A percentile compares a stretch with the other conserved stretches of the same genome.
Conservation (phyloP, 495 filamentous ascomycete species). For the Penicillium maclennaniae region DNA sequence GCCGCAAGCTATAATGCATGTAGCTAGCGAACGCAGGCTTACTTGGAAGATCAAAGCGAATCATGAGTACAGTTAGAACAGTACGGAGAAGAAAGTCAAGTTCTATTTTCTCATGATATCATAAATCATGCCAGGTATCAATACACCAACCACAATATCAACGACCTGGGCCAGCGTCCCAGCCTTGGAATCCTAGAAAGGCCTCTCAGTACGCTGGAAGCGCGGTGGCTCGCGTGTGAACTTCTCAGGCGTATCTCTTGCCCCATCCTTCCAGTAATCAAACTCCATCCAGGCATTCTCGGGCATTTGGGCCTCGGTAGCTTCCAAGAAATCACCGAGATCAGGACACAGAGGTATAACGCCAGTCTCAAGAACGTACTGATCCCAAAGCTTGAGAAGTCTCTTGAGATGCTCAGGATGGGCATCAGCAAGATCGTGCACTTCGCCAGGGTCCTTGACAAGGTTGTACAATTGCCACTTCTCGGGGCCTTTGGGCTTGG, state of each 20-base stretch:
- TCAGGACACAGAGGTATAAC: slow-evolving; percentile 46
- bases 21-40: too few species aligned
- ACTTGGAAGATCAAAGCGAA: too few species aligned
- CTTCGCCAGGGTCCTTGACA: slow-evolving; percentile 45
- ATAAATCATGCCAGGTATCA: slow-evolving; percentile 2
- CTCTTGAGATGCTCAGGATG: slow-evolving; percentile 53
- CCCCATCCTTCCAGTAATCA: slow-evolving; percentile 64
- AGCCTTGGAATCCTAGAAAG: slow-evolving; percentile 23
- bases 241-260: slow-evolving; percentile 51
- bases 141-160: slow-evolving; percentile 5
- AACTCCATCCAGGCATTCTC: slow-evolving; percentile 69
- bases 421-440: slow-evolving; percentile 53
- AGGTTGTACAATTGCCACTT: slow-evolving; percentile 49
- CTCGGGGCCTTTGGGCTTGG: slow-evolving; percentile 46
- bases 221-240: slow-evolving; percentile 50
- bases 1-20: too few species aligned
- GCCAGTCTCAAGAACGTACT: slow-evolving; percentile 59
- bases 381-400: slow-evolving; percentile 52
- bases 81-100: not conserved
- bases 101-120: slow-evolving; percentile 14
- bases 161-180: not conserved
- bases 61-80: not conserved
- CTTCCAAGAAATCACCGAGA: slow-evolving; percentile 46
- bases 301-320: slow-evolving; percentile 62
- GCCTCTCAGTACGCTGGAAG: slow-evolving; percentile 50